A percentile compares a stretch with the other conserved stretches of the same genome.
phyloP scores from a whole-genome alignment of 371 early-diverging fungal species.

The Mortierella sp. region DNA sequence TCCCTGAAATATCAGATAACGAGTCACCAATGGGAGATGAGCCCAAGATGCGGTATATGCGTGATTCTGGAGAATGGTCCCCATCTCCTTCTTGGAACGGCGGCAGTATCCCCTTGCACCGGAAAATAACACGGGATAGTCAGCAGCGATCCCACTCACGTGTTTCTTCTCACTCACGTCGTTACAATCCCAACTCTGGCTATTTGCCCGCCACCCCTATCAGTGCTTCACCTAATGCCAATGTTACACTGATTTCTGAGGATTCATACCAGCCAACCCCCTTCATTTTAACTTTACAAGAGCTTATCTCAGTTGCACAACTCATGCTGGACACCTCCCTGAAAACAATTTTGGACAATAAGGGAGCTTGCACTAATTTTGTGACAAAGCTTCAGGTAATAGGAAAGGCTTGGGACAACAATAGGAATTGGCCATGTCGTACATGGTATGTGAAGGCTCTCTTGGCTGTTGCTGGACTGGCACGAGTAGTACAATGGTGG shows the following conservation, averaged over 20 bases:
- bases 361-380: constrained; percentile 65
- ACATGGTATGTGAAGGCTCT: constrained; percentile 69
- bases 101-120: constrained; percentile 53
- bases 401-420: constrained; percentile 65
- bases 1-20: constrained; percentile 45
- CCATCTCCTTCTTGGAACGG: constrained; percentile 57
- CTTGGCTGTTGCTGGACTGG: constrained; percentile 68
- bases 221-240: constrained; percentile 55
- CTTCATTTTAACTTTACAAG: constrained; percentile 70
- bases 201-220: constrained; percentile 38
- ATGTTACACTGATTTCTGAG: constrained; percentile 65
- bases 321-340: constrained; percentile 69
- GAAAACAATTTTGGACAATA: constrained; percentile 64
- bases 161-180: constrained; percentile 43
- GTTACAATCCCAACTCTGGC: constrained; percentile 23
- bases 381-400: constrained; percentile 66
- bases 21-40: constrained; percentile 46
- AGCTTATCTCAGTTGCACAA: constrained; percentile 68
- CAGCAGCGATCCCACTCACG: constrained; percentile 54
- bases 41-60: constrained; percentile 37
- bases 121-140: constrained; percentile 51
- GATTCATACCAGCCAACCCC: constrained; percentile 72
- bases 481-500: constrained; percentile 75
- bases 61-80: constrained; percentile 55
- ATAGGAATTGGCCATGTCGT: constrained; percentile 70